These are phyloP conservation scores for Blastobotrys arbuscula DNA, from an alignment of 1,139 yeast genomes.

Conservation along the genomic window DNA sequence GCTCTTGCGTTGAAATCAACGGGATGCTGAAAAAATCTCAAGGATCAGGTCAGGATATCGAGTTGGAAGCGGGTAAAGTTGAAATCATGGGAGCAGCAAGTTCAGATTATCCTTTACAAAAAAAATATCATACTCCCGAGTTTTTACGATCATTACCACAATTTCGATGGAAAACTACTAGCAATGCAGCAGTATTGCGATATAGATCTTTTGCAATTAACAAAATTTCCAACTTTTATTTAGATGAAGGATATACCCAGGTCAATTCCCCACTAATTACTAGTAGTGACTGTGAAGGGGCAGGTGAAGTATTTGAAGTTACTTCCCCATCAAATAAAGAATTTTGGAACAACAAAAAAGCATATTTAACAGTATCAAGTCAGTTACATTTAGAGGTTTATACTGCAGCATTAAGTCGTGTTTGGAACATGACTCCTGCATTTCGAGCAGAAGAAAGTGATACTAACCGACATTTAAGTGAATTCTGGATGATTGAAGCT, in stretches of 20 bases:
- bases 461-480: slow-evolving; percentile 86
- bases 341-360: slow-evolving; percentile 57
- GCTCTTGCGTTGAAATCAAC: slow-evolving; percentile 41
- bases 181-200: slow-evolving; percentile 60
- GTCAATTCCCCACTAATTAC: slow-evolving; percentile 85
- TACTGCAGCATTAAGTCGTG: slow-evolving; percentile 68
- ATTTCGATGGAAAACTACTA: slow-evolving; percentile 69
- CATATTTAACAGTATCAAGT: slow-evolving; percentile 82
- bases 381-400: slow-evolving; percentile 86
- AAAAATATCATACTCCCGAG: slow-evolving; percentile 62
- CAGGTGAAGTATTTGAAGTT: slow-evolving; percentile 78
- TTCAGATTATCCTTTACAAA: slow-evolving; percentile 73
- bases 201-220: slow-evolving; percentile 65
- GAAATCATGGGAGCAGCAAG: slow-evolving; percentile 45
- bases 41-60: slow-evolving; percentile 40
- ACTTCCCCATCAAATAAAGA: slow-evolving; percentile 31
- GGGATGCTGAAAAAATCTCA: slow-evolving; percentile 36
- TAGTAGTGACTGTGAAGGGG: slow-evolving; percentile 94
- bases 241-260: slow-evolving; percentile 51
- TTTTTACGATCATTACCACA: slow-evolving; percentile 66
- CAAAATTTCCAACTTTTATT: slow-evolving; percentile 51
- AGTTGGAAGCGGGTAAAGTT: slow-evolving; percentile 35
- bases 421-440: slow-evolving; percentile 88
- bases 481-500: slow-evolving; percentile 97
- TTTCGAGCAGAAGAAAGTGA: slow-evolving; percentile 91